These are phyloP conservation scores for Xylaria sp. DNA, from an alignment of 2,329 filamentous ascomycete species.

Conservation along the genomic window DNA sequence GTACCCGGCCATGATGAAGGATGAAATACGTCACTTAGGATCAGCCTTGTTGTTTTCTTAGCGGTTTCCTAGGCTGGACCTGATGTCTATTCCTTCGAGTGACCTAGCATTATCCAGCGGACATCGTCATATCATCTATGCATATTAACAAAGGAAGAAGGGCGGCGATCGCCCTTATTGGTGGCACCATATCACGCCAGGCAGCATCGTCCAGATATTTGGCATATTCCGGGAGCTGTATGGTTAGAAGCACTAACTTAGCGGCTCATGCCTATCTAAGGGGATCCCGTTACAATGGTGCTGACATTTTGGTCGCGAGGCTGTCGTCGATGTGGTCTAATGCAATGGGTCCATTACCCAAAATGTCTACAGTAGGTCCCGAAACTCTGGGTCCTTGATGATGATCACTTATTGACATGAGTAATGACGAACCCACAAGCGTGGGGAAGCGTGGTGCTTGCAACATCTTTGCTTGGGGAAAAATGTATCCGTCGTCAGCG, in stretches of 20 bases:
- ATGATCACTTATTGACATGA: background rate
- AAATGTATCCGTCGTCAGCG: background rate
- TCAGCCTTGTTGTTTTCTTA: background rate
- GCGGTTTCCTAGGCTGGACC: background rate
- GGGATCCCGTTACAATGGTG: too few relatives aligned
- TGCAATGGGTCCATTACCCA: too few relatives aligned
- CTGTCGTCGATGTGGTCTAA: background rate
- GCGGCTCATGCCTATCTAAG: too few relatives aligned
- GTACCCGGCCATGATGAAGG: background rate
- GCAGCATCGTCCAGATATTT: too few relatives aligned
- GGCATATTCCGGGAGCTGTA: too few relatives aligned
- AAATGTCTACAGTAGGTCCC: background rate
- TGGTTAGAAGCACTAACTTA: too few relatives aligned
- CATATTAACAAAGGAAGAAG: too few relatives aligned
- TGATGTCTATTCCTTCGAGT: background rate
- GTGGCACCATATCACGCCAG: too few relatives aligned
- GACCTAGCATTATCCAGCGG: background rate
- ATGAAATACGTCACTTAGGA: constrained; percentile 7
- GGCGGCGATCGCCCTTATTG: too few relatives aligned
- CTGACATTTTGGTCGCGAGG: too few relatives aligned
- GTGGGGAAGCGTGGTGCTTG: too few relatives aligned
- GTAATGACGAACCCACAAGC: constrained; percentile 2
- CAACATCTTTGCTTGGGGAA: too few relatives aligned
- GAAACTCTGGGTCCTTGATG: background rate
- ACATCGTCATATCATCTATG: background rate